These are phyloP conservation scores for Candida glucosophila DNA, from an alignment of 1,139 yeast species.

Conservation along the genomic window DNA sequence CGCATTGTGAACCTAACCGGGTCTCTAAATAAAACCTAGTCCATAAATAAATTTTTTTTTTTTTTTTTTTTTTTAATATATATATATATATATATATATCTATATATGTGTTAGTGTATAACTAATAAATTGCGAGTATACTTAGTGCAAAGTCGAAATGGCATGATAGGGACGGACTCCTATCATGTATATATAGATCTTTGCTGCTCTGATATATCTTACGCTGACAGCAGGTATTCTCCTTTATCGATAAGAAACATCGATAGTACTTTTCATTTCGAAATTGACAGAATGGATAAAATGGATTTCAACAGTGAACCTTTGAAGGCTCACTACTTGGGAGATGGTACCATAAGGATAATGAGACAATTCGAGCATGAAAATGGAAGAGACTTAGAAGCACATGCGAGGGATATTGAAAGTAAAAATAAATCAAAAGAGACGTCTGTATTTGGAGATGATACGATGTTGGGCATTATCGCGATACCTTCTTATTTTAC, in stretches of 20 bases:
- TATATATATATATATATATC: no score
- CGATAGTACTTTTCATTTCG: slow-evolving; percentile 12
- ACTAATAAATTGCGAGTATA: no score
- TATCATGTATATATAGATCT: slow-evolving; percentile 31
- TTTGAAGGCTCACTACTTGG: slow-evolving; percentile 50
- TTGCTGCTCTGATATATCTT: slow-evolving; percentile 4
- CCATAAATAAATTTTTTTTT: background rate
- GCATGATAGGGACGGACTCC: slow-evolving; percentile 37
- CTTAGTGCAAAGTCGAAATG: no score
- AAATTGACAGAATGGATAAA: slow-evolving; percentile 4
- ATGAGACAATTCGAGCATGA: slow-evolving; percentile 47
- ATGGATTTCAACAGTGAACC: slow-evolving; percentile 30
- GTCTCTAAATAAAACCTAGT: no score
- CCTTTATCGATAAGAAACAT: slow-evolving; percentile 21
- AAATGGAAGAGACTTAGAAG: slow-evolving; percentile 3
- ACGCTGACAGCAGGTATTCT: slow-evolving; percentile 26
- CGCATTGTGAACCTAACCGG: slow-evolving; percentile 15
- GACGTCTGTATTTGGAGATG: slow-evolving; percentile 32
- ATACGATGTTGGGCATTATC: slow-evolving; percentile 64
- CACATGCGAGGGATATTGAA: background rate
- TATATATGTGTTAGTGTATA: no score
- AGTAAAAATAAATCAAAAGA: background rate
- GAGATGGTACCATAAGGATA: slow-evolving; percentile 67
- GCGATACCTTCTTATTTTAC: slow-evolving; percentile 87
- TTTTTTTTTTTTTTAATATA: slow-evolving; percentile 1